Percentiles rank a stretch among this genome's conserved stretches.
phyloP scores from a whole-genome alignment of 495 filamentous ascomycete species.

The Penicillium alfredii region DNA sequence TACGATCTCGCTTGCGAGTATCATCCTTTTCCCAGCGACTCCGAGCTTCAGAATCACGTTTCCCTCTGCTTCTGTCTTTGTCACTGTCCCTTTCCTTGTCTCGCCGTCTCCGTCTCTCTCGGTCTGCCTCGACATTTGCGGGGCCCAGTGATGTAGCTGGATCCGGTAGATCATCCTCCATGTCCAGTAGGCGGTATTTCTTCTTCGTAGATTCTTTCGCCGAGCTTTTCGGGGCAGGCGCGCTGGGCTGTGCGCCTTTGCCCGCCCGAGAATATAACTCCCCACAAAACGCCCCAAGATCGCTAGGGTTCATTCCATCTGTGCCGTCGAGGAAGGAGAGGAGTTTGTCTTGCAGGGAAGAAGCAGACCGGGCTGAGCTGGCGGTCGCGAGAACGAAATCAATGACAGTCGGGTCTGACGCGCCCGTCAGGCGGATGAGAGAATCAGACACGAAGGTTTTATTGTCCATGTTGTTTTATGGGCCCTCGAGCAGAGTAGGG shows the following conservation, averaged over 20 bases:
- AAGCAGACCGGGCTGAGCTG: conserved; percentile 47
- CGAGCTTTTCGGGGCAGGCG: conserved; percentile 4
- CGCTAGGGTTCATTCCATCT: too few species aligned
- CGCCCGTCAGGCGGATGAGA: conserved; percentile 49
- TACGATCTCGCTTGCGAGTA: conserved; percentile 40
- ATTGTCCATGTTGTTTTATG: conserved; percentile 25
- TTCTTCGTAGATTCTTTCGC: conserved; percentile 42
- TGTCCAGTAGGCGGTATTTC: conserved; percentile 74
- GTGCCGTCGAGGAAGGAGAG: conserved; percentile 49
- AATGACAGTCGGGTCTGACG: conserved; percentile 53
- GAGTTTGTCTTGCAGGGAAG: conserved; percentile 49
- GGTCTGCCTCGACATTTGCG: conserved; percentile 46
- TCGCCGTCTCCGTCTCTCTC: conserved; percentile 37
- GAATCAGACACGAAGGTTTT: conserved; percentile 44
- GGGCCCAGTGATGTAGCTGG: conserved; percentile 39
- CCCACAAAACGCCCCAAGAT: conserved; percentile 46
- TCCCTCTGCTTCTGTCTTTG: conserved; percentile 24
- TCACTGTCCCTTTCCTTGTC: conserved; percentile 39
- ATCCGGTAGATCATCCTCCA: conserved; percentile 62
- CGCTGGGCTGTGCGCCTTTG: conserved; percentile 15
- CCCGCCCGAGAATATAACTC: conserved; percentile 48
- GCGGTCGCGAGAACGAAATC: conserved; percentile 60
- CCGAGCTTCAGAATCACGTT: conserved; percentile 13
- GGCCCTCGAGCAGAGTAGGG: too few species aligned
- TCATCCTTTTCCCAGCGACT: conserved; percentile 31